Evolutionary conservation across 345 rosid species (phyloP).

Genomic region (Theobroma cacao): DNA sequence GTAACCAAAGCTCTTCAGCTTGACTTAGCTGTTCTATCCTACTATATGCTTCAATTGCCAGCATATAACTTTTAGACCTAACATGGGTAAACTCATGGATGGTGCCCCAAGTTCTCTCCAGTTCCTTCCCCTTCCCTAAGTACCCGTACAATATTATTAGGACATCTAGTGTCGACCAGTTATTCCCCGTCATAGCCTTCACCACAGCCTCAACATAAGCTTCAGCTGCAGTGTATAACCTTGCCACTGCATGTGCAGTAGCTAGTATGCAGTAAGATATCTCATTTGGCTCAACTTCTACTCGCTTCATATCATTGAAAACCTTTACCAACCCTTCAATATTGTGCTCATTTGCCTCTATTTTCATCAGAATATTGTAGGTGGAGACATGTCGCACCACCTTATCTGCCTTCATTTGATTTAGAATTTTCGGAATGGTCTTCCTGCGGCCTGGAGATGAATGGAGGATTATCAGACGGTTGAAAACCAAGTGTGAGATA

Average conservation of each 20-base stretch:
- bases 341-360: slow-evolving; percentile 80
- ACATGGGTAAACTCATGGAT: slow-evolving; percentile 59
- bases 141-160: slow-evolving; percentile 71
- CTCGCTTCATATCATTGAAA: slow-evolving; percentile 59
- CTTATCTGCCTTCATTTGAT: slow-evolving; percentile 86
- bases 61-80: slow-evolving; percentile 56
- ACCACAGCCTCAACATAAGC: slow-evolving; percentile 76
- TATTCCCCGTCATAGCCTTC: slow-evolving; percentile 60
- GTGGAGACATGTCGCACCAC: slow-evolving; percentile 80
- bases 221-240: slow-evolving; percentile 69
- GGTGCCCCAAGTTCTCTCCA: slow-evolving; percentile 60
- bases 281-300: slow-evolving; percentile 70
- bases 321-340: slow-evolving; percentile 63
- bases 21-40: slow-evolving; percentile 47
- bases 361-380: slow-evolving; percentile 86
- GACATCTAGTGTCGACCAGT: slow-evolving; percentile 88
- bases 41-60: slow-evolving; percentile 79
- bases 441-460: slow-evolving; percentile 65
- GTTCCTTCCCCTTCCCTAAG: slow-evolving; percentile 58
- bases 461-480: slow-evolving; percentile 77
- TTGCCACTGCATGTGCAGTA: slow-evolving; percentile 84
- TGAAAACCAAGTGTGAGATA: slow-evolving; percentile 72
- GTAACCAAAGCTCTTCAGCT: slow-evolving; percentile 84
- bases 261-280: slow-evolving; percentile 81
- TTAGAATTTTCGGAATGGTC: slow-evolving; percentile 65